A percentile compares a stretch with the other conserved stretches of the same genome.
Conservation (phyloP, 306 rosid species). For the Lathyrus aphaca region DNA sequence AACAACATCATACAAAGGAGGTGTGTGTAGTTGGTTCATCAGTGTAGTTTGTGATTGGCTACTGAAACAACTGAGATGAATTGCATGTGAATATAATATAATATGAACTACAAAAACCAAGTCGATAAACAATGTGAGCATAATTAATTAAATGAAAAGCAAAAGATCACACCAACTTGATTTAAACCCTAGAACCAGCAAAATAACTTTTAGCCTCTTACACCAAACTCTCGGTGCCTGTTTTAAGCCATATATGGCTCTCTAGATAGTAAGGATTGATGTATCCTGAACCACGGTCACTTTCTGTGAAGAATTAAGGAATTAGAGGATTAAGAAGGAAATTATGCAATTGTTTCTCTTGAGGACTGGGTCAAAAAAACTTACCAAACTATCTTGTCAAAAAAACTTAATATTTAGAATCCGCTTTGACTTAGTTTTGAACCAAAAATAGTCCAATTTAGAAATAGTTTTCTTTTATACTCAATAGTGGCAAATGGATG, state of each 20-base stretch:
- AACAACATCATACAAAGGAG: constrained; percentile 33
- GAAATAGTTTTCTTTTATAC: background rate
- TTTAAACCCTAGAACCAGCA: constrained; percentile 14
- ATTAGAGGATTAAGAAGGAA: background rate
- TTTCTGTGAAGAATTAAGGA: background rate
- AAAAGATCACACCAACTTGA: background rate
- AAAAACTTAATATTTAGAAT: background rate
- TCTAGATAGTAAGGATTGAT: background rate
- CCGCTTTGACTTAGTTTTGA: background rate
- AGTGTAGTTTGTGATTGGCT: background rate
- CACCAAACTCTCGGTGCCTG: background rate
- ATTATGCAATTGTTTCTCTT: background rate
- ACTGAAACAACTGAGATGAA: constrained; percentile 12
- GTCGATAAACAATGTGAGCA: constrained; percentile 1
- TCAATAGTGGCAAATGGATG: background rate
- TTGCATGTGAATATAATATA: background rate
- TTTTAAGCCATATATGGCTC: constrained; percentile 4
- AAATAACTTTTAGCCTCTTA: background rate
- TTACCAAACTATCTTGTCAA: background rate
- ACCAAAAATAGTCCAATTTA: constrained; percentile 1
- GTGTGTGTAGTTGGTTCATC: constrained; percentile 2
- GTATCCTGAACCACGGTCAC: background rate
- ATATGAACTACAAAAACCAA: background rate
- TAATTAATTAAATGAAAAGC: background rate
- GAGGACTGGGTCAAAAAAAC: background rate